Base-by-base conservation (phyloP, 306 rosid genomes). In the Medicago arabica region DNA sequence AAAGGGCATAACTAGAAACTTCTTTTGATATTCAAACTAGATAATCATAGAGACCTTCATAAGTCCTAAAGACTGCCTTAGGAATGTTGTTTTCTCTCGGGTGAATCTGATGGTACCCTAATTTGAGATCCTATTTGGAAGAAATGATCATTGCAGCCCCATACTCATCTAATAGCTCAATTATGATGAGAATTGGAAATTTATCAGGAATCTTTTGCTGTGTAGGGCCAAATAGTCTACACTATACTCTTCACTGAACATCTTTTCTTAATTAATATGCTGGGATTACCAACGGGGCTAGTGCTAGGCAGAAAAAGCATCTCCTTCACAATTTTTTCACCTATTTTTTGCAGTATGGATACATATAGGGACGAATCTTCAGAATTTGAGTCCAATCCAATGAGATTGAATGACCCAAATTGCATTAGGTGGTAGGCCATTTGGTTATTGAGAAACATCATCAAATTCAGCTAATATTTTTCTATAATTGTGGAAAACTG, bases 231-330 rank as follows among this genome's bases (percentile, higher is more conserved):
- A 46, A 46, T 50, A 50, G 57, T 50, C 10, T 50, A 7, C 57
- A 50, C 57, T 2, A 50, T n/a, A n/a, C 57, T 9, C 7, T 50
- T 21, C 57, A n/a, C 57, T 10, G 1, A 7, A n/a, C 57, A 50
- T 50, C 57, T n/a, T 50, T 50, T 50, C 57, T 15, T 50, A 50
- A 50, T n/a, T 50, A 51, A 51, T 51, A 51, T 51, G 57, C 21
- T 16, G 15, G 54, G 54, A 49, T 16, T 47, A 49, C 17, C 8
- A 15, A 49, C 6, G 8, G 18, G 8, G 17, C 18, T 49, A 49
- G 54, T 49, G 16, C 54, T 49, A 49, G 2, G 54, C 8, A 49
- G 54, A 49, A 49, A 49, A 23, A 5, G 57, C 10, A n/a, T 51
- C 57, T n/a, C 18, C 57, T n/a, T 15, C 57, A n/a, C 57, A 51